Base-by-base conservation (phyloP, 2,329 filamentous ascomycete species). In the Drechmeria coniospora region DNA sequence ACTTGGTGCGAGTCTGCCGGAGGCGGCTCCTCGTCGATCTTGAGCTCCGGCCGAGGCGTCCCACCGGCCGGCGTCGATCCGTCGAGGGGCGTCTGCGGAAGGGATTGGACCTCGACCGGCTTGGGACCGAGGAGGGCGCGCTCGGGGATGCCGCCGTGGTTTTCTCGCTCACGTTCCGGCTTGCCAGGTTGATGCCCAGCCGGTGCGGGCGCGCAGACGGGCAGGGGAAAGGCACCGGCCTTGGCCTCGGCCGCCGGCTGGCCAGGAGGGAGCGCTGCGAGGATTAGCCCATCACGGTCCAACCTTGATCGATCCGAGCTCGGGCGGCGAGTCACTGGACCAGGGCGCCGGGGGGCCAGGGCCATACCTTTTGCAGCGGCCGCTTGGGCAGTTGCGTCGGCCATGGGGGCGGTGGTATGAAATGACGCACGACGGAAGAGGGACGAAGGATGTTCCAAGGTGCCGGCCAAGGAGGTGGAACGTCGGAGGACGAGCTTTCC, bases 81-180 rank as follows among this genome's bases (percentile, higher is more conserved):
- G 23, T 53, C 46, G 27, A 53, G 28, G 14, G 55, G 54, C 7
- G 51, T 57, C 36, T 54, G 37, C 12, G 50, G 49, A 6, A 49
- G 45, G 11, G 50, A 50, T 14, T 39, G 41, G 25, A 54, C 37
- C 38, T 56, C 49, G 21, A 53, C 52, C 5, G 51, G 47, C 35
- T 49, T 51, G 7, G 51, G 46, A 14, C 29, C 32, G 11, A 30
- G 36, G 6, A 35, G 23, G 21, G 31, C 26, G 27, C 36, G 32
- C 8, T 28, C 39, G 35, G 30, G 27, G 9, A 27, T 20, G 15
- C 35, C 34, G 11, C 26, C 20, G 25, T 44, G 36, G 22, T 25
- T 31, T 20, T 43, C 11, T 40, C 18, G 9, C 20, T 4, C 6
- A 11, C 23, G n/a, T 22, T n/a, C 25, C 21, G 10, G 18, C 35